Percentiles rank a stretch among this genome's conserved stretches.
Evolutionary conservation across 495 filamentous ascomycete species (phyloP).

Genomic region (Talaromyces adpressus): DNA sequence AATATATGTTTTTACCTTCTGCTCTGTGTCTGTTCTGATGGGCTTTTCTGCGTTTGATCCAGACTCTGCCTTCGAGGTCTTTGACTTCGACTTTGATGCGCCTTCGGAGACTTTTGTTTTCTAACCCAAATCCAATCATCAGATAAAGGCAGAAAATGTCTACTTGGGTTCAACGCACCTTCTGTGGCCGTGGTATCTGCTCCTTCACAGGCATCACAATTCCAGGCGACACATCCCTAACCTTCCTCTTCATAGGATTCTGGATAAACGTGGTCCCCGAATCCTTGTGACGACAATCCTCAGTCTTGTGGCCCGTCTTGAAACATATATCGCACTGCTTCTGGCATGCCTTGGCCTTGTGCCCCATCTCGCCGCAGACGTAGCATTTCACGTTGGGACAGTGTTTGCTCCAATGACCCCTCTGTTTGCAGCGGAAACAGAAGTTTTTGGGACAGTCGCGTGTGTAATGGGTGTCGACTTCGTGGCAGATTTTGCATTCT

Average conservation of each 20-base stretch:
- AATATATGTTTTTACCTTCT: background rate
- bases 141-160: background rate
- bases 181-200: background rate
- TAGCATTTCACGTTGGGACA: background rate
- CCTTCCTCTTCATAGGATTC: background rate
- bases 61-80: background rate
- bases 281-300: background rate
- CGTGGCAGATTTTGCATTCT: background rate
- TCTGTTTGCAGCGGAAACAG: background rate
- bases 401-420: background rate
- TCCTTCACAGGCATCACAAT: background rate
- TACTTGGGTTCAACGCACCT: background rate
- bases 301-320: background rate
- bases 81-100: background rate
- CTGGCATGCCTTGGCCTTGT: background rate
- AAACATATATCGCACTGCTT: background rate
- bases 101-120: background rate
- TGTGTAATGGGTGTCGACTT: background rate
- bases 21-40: background rate
- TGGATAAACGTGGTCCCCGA: background rate
- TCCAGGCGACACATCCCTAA: background rate
- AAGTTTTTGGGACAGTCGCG: background rate
- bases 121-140: background rate
- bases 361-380: background rate
- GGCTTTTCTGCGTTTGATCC: background rate